A percentile compares a stretch with the other conserved stretches of the same genome.
Conservation (phyloP, 78 protist genomes). For the Dictyostelium capitatum region DNA sequence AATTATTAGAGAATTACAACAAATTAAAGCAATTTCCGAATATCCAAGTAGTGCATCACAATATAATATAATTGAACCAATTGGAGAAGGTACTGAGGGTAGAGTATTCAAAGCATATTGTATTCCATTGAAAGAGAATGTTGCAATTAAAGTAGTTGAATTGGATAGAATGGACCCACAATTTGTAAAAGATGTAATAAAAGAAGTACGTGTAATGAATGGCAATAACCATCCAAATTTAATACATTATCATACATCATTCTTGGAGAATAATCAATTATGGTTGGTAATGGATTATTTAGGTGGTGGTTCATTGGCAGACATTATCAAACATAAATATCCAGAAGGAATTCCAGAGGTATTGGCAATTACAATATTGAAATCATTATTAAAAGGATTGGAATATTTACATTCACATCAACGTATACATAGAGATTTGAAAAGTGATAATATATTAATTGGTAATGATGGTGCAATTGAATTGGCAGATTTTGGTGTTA, state of each 20-base stretch:
- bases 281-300: slow-evolving; percentile 89
- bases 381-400: slow-evolving; percentile 30
- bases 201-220: slow-evolving; percentile 55
- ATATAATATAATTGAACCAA: slow-evolving; percentile 34
- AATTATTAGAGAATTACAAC: slow-evolving; percentile 48
- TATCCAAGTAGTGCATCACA: slow-evolving; percentile 23
- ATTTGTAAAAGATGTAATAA: slow-evolving; percentile 59
- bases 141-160: slow-evolving; percentile 66
- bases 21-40: neutral
- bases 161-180: slow-evolving; percentile 24
- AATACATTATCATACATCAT: slow-evolving; percentile 74
- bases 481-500: slow-evolving; percentile 91
- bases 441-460: slow-evolving; percentile 88
- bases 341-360: slow-evolving; percentile 70
- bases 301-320: slow-evolving; percentile 85
- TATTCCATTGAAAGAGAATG: slow-evolving; percentile 17
- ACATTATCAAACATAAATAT: slow-evolving; percentile 72
- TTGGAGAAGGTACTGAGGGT: slow-evolving; percentile 83
- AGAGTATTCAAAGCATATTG: slow-evolving; percentile 61
- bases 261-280: slow-evolving; percentile 42
- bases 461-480: slow-evolving; percentile 79
- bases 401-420: slow-evolving; percentile 78
- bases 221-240: slow-evolving; percentile 72
- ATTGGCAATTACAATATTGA: slow-evolving; percentile 41
- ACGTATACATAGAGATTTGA: slow-evolving; percentile 90